phyloP scores from a whole-genome alignment of 2,329 filamentous ascomycete genomes.

The Alternaria ethzedia region DNA sequence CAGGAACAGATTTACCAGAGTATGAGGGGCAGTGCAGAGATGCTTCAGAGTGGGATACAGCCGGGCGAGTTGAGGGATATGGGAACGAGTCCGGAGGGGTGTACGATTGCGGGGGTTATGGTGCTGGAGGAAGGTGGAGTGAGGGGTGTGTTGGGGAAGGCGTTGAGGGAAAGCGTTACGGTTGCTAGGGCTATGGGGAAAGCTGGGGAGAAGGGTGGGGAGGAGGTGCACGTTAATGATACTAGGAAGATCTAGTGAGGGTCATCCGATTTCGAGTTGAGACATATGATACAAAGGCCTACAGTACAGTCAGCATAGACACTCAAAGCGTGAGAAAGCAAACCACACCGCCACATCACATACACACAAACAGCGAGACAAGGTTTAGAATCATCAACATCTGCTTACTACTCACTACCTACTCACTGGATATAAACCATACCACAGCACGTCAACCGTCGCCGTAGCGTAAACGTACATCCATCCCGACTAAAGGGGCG shows the following conservation, averaged over 20 bases:
- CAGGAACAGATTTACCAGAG: conserved; percentile 41
- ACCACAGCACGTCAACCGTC: not conserved
- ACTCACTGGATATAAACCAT: conserved; percentile 8
- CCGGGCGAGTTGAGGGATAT: conserved; percentile 36
- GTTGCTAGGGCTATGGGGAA: conserved; percentile 53
- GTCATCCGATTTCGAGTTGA: not conserved
- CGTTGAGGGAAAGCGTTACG: conserved; percentile 57
- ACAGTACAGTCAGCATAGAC: not conserved
- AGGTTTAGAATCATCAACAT: conserved; percentile 2
- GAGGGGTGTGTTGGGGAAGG: conserved; percentile 37
- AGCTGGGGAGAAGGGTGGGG: conserved; percentile 8
- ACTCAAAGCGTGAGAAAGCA: not conserved
- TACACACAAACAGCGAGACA: not conserved
- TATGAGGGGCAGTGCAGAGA: conserved; percentile 38
- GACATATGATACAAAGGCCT: not conserved
- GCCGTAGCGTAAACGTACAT: conserved; percentile 11
- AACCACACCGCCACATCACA: not conserved
- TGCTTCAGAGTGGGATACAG: conserved; percentile 40
- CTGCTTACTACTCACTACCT: conserved; percentile 8
- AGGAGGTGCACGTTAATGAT: conserved; percentile 51
- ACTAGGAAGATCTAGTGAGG: conserved; percentile 31
- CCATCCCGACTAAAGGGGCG: not conserved
- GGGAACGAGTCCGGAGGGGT: conserved; percentile 41
- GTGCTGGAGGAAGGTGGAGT: conserved; percentile 41
- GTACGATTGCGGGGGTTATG: conserved; percentile 44